Evolutionary conservation across 2,329 filamentous ascomycete genomes (phyloP).

Genomic region (Xylariaceae sp.): DNA sequence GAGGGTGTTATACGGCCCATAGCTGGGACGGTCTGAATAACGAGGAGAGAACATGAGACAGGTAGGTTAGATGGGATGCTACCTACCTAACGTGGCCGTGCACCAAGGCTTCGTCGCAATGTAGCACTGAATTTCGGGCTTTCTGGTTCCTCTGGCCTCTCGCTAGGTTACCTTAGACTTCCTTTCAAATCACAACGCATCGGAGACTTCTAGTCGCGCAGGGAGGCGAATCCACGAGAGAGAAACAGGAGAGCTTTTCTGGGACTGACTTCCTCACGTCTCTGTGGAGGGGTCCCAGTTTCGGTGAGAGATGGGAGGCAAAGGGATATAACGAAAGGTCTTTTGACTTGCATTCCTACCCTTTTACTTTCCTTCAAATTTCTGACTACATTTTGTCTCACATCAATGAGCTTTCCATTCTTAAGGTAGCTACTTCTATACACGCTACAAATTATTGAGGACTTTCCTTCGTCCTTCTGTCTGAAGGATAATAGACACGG

Average conservation of each 20-base stretch:
- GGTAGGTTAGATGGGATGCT: background rate
- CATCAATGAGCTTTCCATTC: too few species aligned
- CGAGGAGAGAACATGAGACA: background rate
- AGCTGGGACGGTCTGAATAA: background rate
- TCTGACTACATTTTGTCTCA: too few species aligned
- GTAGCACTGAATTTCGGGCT: background rate
- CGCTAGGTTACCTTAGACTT: background rate
- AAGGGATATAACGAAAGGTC: background rate
- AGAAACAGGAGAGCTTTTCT: background rate
- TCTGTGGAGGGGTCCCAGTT: background rate
- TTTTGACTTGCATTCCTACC: too few species aligned
- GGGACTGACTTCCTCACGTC: background rate
- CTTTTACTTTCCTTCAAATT: too few species aligned
- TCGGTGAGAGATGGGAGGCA: background rate
- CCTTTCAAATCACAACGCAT: background rate
- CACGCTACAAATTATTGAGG: too few species aligned
- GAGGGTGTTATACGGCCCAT: background rate
- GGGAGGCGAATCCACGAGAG: background rate
- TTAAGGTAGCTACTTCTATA: too few species aligned
- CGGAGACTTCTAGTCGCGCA: background rate
- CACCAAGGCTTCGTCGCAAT: background rate
- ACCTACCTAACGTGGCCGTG: background rate
- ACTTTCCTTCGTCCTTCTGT: too few species aligned
- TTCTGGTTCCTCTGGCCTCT: background rate
- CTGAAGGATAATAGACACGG: too few species aligned